Evolutionary conservation across 208 protist species (phyloP).

Genomic region (Wallacemonas sp.): DNA sequence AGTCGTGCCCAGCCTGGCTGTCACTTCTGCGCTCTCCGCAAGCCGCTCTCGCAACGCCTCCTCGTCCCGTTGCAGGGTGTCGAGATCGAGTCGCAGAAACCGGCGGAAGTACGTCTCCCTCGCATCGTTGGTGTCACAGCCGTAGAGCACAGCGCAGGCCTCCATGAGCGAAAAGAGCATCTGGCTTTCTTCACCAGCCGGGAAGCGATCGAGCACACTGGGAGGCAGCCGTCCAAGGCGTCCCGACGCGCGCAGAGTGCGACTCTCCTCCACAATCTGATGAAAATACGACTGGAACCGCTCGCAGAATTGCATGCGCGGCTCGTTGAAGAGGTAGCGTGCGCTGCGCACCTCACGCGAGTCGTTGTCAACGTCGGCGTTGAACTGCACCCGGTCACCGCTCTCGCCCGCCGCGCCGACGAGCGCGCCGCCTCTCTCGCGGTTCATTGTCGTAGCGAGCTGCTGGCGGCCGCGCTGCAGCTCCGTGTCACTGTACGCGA

Average conservation of each 20-base stretch:
- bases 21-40: constrained; percentile 20
- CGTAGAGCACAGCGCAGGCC: constrained; percentile 83
- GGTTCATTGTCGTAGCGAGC: constrained; percentile 79
- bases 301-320: constrained; percentile 81
- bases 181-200: constrained; percentile 37
- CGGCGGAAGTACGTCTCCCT: constrained; percentile 66
- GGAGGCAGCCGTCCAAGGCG: not conserved
- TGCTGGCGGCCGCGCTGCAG: constrained; percentile 55
- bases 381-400: constrained; percentile 59
- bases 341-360: constrained; percentile 72
- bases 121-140: constrained; percentile 61
- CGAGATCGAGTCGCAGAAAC: constrained; percentile 71
- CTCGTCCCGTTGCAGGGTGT: constrained; percentile 62
- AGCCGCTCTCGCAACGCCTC: constrained; percentile 40
- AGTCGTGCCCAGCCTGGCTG: not conserved
- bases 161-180: constrained; percentile 88
- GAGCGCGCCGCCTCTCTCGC: constrained; percentile 59
- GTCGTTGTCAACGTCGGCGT: constrained; percentile 63
- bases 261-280: constrained; percentile 22
- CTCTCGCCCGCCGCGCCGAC: constrained; percentile 39
- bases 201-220: not conserved
- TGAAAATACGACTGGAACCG: constrained; percentile 84
- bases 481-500: constrained; percentile 81
- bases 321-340: constrained; percentile 83
- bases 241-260: not conserved